phyloP scores from a whole-genome alignment of 1,139 yeast genomes.

The Pneumocystis canis region DNA sequence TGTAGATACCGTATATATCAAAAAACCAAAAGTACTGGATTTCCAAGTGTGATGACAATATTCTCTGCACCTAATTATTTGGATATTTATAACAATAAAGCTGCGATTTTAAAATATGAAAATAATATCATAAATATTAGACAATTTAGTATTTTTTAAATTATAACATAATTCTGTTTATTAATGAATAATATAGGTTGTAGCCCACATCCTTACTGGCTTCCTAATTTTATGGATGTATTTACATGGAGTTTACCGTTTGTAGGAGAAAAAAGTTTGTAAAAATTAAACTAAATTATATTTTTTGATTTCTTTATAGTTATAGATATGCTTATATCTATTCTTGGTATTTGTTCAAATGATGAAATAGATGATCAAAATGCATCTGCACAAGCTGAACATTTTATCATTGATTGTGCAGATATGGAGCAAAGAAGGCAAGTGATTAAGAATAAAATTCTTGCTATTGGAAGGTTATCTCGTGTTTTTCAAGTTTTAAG shows the following conservation, averaged over 20 bases:
- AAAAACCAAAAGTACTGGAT: constrained; percentile 73
- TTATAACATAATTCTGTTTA: background rate
- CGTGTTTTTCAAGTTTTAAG: constrained; percentile 84
- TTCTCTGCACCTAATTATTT: constrained; percentile 93
- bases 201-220: constrained; percentile 93
- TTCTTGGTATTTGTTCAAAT: constrained; percentile 84
- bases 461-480: constrained; percentile 89
- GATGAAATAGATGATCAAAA: constrained; percentile 73
- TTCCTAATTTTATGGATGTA: constrained; percentile 94
- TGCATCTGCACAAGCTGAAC: constrained; percentile 12
- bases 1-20: constrained; percentile 56
- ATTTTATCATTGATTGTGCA: constrained; percentile 12
- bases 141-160: constrained; percentile 41
- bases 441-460: constrained; percentile 70
- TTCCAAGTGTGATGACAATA: constrained; percentile 80
- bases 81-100: constrained; percentile 87
- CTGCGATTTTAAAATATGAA: constrained; percentile 83
- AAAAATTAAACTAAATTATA: background rate
- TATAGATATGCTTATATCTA: constrained; percentile 83
- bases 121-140: constrained; percentile 81
- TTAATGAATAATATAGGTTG: constrained; percentile 26
- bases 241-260: constrained; percentile 96
- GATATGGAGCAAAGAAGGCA: constrained; percentile 32
- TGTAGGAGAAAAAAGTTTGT: constrained; percentile 65
- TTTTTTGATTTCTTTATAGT: constrained; percentile 25